These are phyloP conservation scores for Syzygium oleosum DNA, from an alignment of 345 rosid genomes.

Conservation along the genomic window DNA sequence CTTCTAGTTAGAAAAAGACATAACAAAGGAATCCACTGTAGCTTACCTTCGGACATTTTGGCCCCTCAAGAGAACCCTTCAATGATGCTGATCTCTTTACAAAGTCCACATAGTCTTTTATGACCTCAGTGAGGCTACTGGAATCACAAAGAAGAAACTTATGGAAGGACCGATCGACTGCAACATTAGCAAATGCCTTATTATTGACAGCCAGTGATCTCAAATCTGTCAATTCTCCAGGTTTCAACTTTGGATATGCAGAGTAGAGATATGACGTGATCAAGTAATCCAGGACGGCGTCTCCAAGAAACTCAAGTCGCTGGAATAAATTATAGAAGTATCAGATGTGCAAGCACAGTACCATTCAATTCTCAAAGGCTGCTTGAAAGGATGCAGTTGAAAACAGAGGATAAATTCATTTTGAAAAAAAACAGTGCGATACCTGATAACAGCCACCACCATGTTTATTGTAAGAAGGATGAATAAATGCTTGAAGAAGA, in stretches of 20 bases:
- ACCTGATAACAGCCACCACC: constrained; percentile 99
- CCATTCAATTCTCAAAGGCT: background rate
- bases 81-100: constrained; percentile 21
- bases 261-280: constrained; percentile 81
- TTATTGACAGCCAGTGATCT: constrained; percentile 72
- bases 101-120: constrained; percentile 45
- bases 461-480: constrained; percentile 75
- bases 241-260: constrained; percentile 71
- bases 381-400: background rate
- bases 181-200: constrained; percentile 69
- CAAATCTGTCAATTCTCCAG: constrained; percentile 91
- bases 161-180: constrained; percentile 53
- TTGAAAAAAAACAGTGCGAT: background rate
- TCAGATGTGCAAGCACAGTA: constrained; percentile 3
- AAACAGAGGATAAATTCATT: background rate
- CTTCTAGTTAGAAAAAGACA: background rate
- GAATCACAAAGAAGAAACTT: constrained; percentile 56
- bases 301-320: constrained; percentile 99
- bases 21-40: background rate
- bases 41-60: constrained; percentile 80
- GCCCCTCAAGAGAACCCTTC: constrained; percentile 37
- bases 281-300: constrained; percentile 89
- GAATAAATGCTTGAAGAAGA: constrained; percentile 78
- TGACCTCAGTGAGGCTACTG: constrained; percentile 36
- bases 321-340: constrained; percentile 18